Percentiles rank a stretch among this genome's conserved stretches.
Evolutionary conservation across 2,329 filamentous ascomycete species (phyloP).

Genomic region (Dothistroma pini): DNA sequence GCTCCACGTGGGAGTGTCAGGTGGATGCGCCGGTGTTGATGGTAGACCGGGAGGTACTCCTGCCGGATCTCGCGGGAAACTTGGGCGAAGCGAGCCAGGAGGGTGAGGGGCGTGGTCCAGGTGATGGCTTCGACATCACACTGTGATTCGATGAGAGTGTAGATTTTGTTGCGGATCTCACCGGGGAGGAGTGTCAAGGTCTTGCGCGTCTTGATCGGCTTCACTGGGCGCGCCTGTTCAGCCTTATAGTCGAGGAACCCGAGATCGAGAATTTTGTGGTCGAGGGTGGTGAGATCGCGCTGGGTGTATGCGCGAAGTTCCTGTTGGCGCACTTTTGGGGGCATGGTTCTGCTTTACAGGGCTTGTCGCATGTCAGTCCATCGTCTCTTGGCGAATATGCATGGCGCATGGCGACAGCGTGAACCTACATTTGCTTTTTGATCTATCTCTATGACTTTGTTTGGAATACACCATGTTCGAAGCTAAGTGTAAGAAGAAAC

Average conservation of each 20-base stretch:
- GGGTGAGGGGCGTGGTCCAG: not conserved
- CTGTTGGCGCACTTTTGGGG: not conserved
- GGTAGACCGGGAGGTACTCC: not conserved
- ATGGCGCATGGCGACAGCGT: not conserved
- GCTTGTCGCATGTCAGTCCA: not conserved
- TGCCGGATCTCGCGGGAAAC: not conserved
- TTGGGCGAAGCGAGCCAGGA: not conserved
- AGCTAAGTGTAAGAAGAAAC: not conserved
- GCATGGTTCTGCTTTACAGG: not conserved
- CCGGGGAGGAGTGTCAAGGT: not conserved
- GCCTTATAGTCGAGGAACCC: not conserved
- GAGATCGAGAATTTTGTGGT: not conserved
- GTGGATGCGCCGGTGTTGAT: not conserved
- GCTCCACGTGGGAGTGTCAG: not conserved
- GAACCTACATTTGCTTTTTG: not conserved
- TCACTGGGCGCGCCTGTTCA: not conserved
- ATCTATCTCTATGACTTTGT: not conserved
- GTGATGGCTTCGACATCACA: not conserved
- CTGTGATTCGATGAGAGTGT: not conserved
- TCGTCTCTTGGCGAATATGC: not conserved
- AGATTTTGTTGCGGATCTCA: not conserved
- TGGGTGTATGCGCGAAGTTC: not conserved
- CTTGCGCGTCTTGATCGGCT: not conserved
- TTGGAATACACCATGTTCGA: not conserved
- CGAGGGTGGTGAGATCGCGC: not conserved